Evolutionary conservation across 345 rosid genomes (phyloP).

Genomic region (Linum tenue): DNA sequence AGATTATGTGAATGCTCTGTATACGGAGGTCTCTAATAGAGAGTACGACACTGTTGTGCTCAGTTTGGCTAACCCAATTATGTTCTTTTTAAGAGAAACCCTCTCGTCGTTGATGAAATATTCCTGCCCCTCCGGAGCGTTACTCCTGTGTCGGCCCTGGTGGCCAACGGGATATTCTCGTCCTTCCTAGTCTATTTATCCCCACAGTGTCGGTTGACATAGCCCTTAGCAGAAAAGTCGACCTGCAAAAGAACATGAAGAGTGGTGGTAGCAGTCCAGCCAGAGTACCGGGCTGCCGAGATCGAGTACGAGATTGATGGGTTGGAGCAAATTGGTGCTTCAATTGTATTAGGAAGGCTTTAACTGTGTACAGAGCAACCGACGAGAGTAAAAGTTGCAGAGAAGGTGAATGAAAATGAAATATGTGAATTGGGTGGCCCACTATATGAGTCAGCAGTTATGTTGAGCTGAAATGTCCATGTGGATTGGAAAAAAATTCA

Average conservation of each 20-base stretch:
- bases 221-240: constrained; percentile 31
- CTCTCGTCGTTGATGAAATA: constrained; percentile 40
- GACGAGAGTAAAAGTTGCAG: too few relatives aligned
- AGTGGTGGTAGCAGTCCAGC: constrained; percentile 37
- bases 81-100: constrained; percentile 17
- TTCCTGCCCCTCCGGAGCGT: constrained; percentile 15
- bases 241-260: constrained; percentile 31
- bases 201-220: constrained; percentile 44
- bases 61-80: constrained; percentile 23
- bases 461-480: too few relatives aligned
- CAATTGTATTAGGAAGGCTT: too few relatives aligned
- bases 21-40: constrained; percentile 48
- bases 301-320: constrained; percentile 46
- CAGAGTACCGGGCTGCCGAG: constrained; percentile 45
- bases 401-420: too few relatives aligned
- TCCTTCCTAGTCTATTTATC: constrained; percentile 52
- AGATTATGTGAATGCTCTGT: constrained; percentile 29
- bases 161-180: constrained; percentile 39
- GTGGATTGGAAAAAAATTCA: too few relatives aligned
- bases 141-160: too few relatives aligned
- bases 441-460: too few relatives aligned
- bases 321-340: constrained; percentile 22
- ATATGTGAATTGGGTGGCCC: too few relatives aligned
- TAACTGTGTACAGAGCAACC: too few relatives aligned
- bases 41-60: constrained; percentile 63